A percentile compares a stretch with the other conserved stretches of the same genome.
These are phyloP conservation scores for Scenedesmus sp. DNA, from an alignment of 163 green algal genomes.

Conservation along the genomic window DNA sequence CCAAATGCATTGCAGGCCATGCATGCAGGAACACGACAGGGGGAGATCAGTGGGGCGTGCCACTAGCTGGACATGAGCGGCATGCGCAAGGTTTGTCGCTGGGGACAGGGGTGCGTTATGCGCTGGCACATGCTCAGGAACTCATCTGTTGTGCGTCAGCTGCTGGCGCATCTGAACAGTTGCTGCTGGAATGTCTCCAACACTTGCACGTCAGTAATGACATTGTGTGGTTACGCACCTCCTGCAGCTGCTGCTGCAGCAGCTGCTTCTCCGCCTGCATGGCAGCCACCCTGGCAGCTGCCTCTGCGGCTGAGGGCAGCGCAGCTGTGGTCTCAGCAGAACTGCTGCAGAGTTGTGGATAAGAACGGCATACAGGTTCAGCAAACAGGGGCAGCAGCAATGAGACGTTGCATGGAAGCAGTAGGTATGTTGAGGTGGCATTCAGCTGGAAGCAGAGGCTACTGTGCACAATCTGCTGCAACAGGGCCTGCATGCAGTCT, in stretches of 20 bases:
- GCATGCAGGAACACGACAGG: not conserved
- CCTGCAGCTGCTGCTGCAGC: conserved; percentile 33
- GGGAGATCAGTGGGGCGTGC: not conserved
- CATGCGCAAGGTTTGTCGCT: not conserved
- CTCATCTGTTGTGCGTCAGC: not conserved
- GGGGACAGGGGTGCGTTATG: not conserved
- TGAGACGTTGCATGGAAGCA: too few species aligned
- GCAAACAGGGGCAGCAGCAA: too few species aligned
- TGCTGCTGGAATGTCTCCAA: not conserved
- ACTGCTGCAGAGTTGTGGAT: not conserved
- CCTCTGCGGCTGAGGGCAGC: conserved; percentile 27
- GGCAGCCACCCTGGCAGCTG: conserved; percentile 37
- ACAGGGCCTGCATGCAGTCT: too few species aligned
- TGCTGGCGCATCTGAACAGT: not conserved
- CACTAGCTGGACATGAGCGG: not conserved
- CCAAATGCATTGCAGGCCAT: not conserved
- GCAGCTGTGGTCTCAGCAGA: not conserved
- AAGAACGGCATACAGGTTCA: not conserved
- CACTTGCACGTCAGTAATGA: not conserved
- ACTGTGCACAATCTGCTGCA: not conserved
- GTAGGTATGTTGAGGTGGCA: not conserved
- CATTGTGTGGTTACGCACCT: not conserved
- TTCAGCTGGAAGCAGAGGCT: not conserved
- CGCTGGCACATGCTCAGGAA: not conserved
- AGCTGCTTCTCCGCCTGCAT: conserved; percentile 50